A percentile compares a stretch with the other conserved stretches of the same genome.
Evolutionary conservation across 208 protist genomes (phyloP).

Genomic region (Acanthamoeba rhysodes): DNA sequence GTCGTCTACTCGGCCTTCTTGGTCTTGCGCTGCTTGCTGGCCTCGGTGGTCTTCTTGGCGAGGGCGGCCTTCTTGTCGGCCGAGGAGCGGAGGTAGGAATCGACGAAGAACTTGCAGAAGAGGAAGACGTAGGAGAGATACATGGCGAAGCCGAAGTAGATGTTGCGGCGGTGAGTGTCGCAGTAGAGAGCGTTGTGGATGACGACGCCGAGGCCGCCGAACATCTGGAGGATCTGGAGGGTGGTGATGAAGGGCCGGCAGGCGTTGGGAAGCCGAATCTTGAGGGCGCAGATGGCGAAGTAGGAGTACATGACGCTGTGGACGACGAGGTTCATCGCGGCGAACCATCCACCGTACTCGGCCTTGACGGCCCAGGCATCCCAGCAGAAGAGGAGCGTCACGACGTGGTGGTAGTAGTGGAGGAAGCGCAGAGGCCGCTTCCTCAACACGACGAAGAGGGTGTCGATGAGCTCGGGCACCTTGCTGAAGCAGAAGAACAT

Average conservation of each 20-base stretch:
- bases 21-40: conserved; percentile 20
- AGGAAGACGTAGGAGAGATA: conserved; percentile 95
- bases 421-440: conserved; percentile 91
- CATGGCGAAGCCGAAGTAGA: conserved; percentile 91
- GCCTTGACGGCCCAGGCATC: conserved; percentile 82
- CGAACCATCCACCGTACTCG: conserved; percentile 89
- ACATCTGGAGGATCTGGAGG: conserved; percentile 93
- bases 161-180: neutral
- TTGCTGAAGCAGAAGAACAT: conserved; percentile 67
- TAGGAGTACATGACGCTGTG: conserved; percentile 97
- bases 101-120: conserved; percentile 93
- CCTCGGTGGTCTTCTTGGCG: neutral
- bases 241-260: conserved; percentile 26
- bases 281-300: conserved; percentile 92
- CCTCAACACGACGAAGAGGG: conserved; percentile 91
- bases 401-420: conserved; percentile 95
- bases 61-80: neutral
- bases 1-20: neutral
- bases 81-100: conserved; percentile 86
- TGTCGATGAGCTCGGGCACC: conserved; percentile 89
- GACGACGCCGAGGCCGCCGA: conserved; percentile 81
- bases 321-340: conserved; percentile 95
- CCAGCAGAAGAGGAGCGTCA: conserved; percentile 94
- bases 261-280: conserved; percentile 29
- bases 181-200: conserved; percentile 31